These are phyloP conservation scores for Mucor circinelloides DNA, from an alignment of 371 early-diverging fungal species.

Conservation along the genomic window DNA sequence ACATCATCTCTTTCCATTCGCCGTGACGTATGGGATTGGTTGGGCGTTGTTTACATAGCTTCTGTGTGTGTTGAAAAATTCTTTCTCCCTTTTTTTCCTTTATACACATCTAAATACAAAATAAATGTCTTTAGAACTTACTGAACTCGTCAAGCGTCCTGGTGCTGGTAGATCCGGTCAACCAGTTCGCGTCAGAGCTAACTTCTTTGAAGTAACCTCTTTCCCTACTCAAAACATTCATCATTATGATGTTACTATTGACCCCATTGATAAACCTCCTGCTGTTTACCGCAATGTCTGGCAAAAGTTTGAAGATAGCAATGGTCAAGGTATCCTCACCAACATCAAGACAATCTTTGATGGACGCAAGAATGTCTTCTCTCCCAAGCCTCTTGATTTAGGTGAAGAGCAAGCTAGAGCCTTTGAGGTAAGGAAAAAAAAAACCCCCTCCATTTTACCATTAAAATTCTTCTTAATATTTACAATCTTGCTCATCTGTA, in stretches of 20 bases:
- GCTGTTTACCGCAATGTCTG: constrained; percentile 51
- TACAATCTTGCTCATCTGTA: constrained; percentile 11
- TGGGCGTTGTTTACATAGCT: background rate
- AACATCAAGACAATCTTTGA: constrained; percentile 53
- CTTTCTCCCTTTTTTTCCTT: constrained; percentile 8
- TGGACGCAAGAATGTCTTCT: constrained; percentile 53
- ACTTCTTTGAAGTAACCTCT: constrained; percentile 51
- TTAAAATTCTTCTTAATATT: background rate
- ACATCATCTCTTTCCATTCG: background rate
- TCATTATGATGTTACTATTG: constrained; percentile 44
- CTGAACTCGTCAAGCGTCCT: constrained; percentile 41
- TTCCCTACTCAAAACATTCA: constrained; percentile 46
- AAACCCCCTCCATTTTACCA: background rate
- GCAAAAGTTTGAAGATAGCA: constrained; percentile 40
- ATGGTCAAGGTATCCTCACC: constrained; percentile 33
- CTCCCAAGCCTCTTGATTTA: constrained; percentile 44
- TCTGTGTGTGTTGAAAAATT: background rate
- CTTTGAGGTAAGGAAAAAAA: constrained; percentile 40
- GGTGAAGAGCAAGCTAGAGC: constrained; percentile 42
- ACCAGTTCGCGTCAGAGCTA: constrained; percentile 36
- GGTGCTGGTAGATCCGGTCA: constrained; percentile 34
- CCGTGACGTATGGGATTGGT: background rate
- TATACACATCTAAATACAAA: background rate
- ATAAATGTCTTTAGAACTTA: constrained; percentile 35
- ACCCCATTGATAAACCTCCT: constrained; percentile 46